A percentile compares a stretch with the other conserved stretches of the same genome.
These are phyloP conservation scores for Lodderomyces orthopsilosis DNA, from an alignment of 1,139 yeast genomes.

Conservation along the genomic window DNA sequence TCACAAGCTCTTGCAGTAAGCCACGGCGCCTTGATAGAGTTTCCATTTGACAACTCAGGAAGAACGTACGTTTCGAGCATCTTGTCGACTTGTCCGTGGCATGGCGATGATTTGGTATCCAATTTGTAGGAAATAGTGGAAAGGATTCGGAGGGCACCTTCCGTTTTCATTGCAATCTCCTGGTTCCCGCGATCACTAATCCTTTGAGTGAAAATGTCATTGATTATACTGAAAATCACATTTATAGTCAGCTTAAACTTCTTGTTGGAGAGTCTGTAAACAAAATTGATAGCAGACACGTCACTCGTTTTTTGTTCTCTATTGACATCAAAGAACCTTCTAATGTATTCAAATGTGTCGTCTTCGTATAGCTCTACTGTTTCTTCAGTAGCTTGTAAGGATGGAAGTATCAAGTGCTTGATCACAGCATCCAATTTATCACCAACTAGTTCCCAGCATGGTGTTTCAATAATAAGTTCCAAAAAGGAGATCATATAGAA, in stretches of 20 bases:
- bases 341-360: slow-evolving; percentile 70
- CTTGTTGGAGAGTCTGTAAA: slow-evolving; percentile 48
- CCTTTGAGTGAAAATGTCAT: slow-evolving; percentile 49
- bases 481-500: slow-evolving; percentile 63
- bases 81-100: slow-evolving; percentile 45
- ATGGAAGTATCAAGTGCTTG: slow-evolving; percentile 61
- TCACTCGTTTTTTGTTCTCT: slow-evolving; percentile 77
- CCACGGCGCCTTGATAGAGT: slow-evolving; percentile 39
- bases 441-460: slow-evolving; percentile 52
- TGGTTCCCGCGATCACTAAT: slow-evolving; percentile 29
- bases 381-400: slow-evolving; percentile 54
- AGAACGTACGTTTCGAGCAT: slow-evolving; percentile 43
- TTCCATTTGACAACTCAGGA: slow-evolving; percentile 42
- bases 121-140: slow-evolving; percentile 45
- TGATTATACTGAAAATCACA: slow-evolving; percentile 45
- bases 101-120: slow-evolving; percentile 39
- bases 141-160: slow-evolving; percentile 51
- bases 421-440: slow-evolving; percentile 59
- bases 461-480: slow-evolving; percentile 57
- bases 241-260: slow-evolving; percentile 46
- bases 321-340: slow-evolving; percentile 66
- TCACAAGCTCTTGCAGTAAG: slow-evolving; percentile 58
- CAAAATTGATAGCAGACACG: slow-evolving; percentile 75
- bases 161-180: slow-evolving; percentile 39
- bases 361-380: slow-evolving; percentile 64